These are phyloP conservation scores for Ustilago bromivora DNA, from an alignment of 1,284 basidiomycete genomes.

Conservation along the genomic window DNA sequence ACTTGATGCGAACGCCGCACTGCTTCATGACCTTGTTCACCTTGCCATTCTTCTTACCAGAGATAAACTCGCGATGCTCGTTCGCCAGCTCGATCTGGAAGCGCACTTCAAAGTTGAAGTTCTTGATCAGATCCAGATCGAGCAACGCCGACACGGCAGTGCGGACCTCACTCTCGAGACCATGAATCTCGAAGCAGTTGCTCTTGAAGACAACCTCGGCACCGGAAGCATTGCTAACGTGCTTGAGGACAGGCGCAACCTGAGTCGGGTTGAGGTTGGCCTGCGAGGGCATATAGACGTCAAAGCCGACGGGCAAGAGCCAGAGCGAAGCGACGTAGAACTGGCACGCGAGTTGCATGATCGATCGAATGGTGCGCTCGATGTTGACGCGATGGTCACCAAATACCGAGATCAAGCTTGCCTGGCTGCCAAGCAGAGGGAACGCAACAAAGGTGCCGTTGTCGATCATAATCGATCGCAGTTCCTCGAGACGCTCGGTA, in stretches of 20 bases:
- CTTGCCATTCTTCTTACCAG: slow-evolving; percentile 71
- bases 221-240: slow-evolving; percentile 86
- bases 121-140: slow-evolving; percentile 90
- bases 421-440: slow-evolving; percentile 88
- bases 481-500: slow-evolving; percentile 88
- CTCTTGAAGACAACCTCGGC: slow-evolving; percentile 97
- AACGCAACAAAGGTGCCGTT: slow-evolving; percentile 96
- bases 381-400: slow-evolving; percentile 96
- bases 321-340: slow-evolving; percentile 96
- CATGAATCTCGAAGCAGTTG: slow-evolving; percentile 97
- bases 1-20: slow-evolving; percentile 92
- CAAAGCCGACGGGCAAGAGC: slow-evolving; percentile 92
- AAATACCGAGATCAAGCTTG: slow-evolving; percentile 91
- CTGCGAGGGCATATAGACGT: slow-evolving; percentile 85
- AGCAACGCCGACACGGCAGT: slow-evolving; percentile 86
- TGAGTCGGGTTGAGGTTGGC: slow-evolving; percentile 82
- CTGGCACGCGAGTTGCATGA: slow-evolving; percentile 95
- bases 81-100: slow-evolving; percentile 99
- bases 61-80: slow-evolving; percentile 96
- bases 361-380: slow-evolving; percentile 90
- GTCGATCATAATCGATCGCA: slow-evolving; percentile 92
- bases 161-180: slow-evolving; percentile 91
- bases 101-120: slow-evolving; percentile 95
- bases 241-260: slow-evolving; percentile 85
- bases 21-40: slow-evolving; percentile 74